Evolutionary conservation across 768 basidiomycete species (phyloP).

Genomic region (Pisolithus marmoratus): DNA sequence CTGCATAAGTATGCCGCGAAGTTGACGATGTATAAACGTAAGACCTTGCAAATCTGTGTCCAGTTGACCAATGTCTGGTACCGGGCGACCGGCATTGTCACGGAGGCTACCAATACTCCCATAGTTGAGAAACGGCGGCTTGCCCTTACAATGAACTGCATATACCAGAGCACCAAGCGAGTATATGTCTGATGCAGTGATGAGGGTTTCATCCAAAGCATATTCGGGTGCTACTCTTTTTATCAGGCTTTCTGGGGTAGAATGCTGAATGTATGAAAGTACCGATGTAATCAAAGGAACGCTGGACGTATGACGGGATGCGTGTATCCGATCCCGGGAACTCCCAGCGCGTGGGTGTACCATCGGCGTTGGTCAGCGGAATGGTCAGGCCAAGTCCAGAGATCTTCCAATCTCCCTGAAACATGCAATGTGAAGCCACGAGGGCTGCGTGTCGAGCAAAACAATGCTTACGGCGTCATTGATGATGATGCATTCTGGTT

Average conservation of each 20-base stretch:
- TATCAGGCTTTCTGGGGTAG: slow-evolving; percentile 2
- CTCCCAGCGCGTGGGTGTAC: slow-evolving; percentile 77
- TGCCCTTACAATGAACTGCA: slow-evolving; percentile 85
- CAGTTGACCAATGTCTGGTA: slow-evolving; percentile 56
- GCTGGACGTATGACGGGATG: slow-evolving; percentile 75
- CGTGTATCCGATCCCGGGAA: slow-evolving; percentile 85
- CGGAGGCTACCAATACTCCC: slow-evolving; percentile 66
- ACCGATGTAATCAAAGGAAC: slow-evolving; percentile 96
- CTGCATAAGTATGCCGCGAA: slow-evolving; percentile 6
- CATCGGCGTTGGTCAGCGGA: slow-evolving; percentile 60
- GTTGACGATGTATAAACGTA: slow-evolving; percentile 2
- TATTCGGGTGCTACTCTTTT: slow-evolving; percentile 81
- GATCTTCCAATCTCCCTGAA: slow-evolving; percentile 96
- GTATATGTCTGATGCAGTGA: slow-evolving; percentile 89
- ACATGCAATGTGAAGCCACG: background rate
- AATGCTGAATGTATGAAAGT: slow-evolving; percentile 1
- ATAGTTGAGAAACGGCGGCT: slow-evolving; percentile 82
- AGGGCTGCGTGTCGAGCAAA: background rate
- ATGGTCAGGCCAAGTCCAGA: slow-evolving; percentile 87
- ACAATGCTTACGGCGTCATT: slow-evolving; percentile 68
- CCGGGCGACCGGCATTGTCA: slow-evolving; percentile 58
- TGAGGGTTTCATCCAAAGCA: slow-evolving; percentile 80
- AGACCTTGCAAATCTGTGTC: slow-evolving; percentile 72
- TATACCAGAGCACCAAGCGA: slow-evolving; percentile 88
- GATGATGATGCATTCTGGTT: slow-evolving; percentile 81